phyloP scores from a whole-genome alignment of 495 filamentous ascomycete genomes.

The Aspergillus sclerotiicarbonarius region DNA sequence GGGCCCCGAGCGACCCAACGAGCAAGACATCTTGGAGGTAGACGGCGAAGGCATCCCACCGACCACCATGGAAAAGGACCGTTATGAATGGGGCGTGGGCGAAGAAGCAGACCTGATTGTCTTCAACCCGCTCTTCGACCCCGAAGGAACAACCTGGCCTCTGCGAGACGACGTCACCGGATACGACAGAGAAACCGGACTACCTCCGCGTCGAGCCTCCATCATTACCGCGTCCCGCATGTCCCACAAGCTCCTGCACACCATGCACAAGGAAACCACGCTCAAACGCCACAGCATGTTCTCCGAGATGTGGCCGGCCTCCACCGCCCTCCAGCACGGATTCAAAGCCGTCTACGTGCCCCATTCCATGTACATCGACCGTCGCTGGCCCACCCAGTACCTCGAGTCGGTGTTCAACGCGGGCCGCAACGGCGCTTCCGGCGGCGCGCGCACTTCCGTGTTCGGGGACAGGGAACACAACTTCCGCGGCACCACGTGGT shows the following conservation, averaged over 20 bases:
- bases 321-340: conserved; percentile 84
- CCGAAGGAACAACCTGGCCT: conserved; percentile 82
- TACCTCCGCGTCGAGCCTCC: conserved; percentile 78
- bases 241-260: conserved; percentile 72
- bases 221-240: conserved; percentile 86
- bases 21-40: conserved; percentile 64
- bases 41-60: conserved; percentile 71
- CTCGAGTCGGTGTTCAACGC: conserved; percentile 82
- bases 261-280: conserved; percentile 87
- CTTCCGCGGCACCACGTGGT: conserved; percentile 86
- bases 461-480: conserved; percentile 91
- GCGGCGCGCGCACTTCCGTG: conserved; percentile 68
- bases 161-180: conserved; percentile 87
- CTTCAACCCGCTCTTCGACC: conserved; percentile 92
- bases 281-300: conserved; percentile 84
- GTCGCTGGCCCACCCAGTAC: conserved; percentile 78
- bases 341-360: conserved; percentile 93
- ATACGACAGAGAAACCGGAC: conserved; percentile 65
- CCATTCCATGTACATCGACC: conserved; percentile 88
- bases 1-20: conserved; percentile 73
- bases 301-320: conserved; percentile 93
- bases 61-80: conserved; percentile 70
- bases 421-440: conserved; percentile 75
- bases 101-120: conserved; percentile 94
- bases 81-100: conserved; percentile 82